Conservation (phyloP, 768 basidiomycete species). For the Pulveroboletus sp. region DNA sequence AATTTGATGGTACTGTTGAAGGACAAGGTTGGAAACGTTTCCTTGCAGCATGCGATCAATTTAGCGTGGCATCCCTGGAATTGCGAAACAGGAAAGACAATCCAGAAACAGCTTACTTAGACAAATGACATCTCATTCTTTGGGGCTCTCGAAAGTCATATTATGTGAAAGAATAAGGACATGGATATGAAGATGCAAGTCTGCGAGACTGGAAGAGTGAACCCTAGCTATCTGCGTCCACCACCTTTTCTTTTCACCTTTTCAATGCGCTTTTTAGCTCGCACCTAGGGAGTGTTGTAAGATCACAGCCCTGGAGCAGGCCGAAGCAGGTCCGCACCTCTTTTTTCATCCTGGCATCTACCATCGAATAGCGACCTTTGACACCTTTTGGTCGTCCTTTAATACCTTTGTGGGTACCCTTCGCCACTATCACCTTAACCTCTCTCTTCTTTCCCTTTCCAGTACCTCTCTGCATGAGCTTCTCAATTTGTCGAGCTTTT, state of each 20-base stretch:
- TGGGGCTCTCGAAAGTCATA: not conserved
- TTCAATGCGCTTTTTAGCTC: constrained; percentile 76
- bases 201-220: not conserved
- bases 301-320: not conserved
- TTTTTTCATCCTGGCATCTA: constrained; percentile 91
- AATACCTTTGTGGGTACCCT: constrained; percentile 81
- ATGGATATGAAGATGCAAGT: not conserved
- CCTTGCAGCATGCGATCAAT: constrained; percentile 39
- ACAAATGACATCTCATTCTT: constrained; percentile 4
- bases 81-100: constrained; percentile 25
- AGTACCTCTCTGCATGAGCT: constrained; percentile 78
- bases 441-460: constrained; percentile 70
- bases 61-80: constrained; percentile 31
- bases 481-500: constrained; percentile 91
- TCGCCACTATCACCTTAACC: constrained; percentile 86
- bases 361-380: constrained; percentile 93
- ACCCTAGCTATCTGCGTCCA: constrained; percentile 31
- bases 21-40: constrained; percentile 44
- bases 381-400: constrained; percentile 94
- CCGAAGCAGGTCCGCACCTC: constrained; percentile 44
- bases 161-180: not conserved
- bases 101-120: not conserved
- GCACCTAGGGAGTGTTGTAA: constrained; percentile 44
- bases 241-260: constrained; percentile 59
- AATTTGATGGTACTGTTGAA: constrained; percentile 35